phyloP scores from a whole-genome alignment of 2,329 filamentous ascomycete species.

The Diplodia mutila region DNA sequence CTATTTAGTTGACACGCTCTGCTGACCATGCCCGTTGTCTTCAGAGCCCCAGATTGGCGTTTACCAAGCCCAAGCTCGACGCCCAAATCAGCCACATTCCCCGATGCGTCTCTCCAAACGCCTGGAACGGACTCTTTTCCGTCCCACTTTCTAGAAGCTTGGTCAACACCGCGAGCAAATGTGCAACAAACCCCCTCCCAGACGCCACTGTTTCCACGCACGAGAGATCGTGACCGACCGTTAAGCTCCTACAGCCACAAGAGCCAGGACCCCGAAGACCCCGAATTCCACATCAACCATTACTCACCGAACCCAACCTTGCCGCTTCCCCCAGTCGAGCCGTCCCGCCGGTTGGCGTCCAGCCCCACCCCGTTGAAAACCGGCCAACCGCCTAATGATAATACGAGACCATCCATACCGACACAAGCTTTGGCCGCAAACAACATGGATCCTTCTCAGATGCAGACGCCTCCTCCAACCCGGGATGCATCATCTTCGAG shows the following conservation, averaged over 20 bases:
- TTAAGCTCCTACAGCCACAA: conserved; percentile 42
- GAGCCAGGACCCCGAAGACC: conserved; percentile 43
- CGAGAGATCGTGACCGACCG: conserved; percentile 41
- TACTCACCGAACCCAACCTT: conserved; percentile 59
- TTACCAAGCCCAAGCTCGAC: conserved; percentile 56
- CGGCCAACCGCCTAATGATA: background rate
- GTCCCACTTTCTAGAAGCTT: conserved; percentile 55
- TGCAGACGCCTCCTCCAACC: conserved; percentile 66
- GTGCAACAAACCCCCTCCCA: conserved; percentile 47
- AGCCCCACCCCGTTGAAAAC: conserved; percentile 54
- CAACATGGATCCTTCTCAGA: conserved; percentile 50
- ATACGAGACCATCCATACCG: background rate
- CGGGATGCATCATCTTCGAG: conserved; percentile 58
- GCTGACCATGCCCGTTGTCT: conserved; percentile 15
- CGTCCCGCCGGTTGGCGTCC: conserved; percentile 61
- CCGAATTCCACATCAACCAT: conserved; percentile 64
- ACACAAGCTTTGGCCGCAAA: background rate
- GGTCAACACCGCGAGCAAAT: conserved; percentile 50
- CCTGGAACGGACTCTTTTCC: conserved; percentile 49
- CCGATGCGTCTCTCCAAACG: conserved; percentile 48
- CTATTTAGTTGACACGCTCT: conserved; percentile 2
- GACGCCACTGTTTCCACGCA: conserved; percentile 45
- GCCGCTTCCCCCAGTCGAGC: conserved; percentile 63
- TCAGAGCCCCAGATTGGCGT: conserved; percentile 52
- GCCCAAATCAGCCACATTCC: conserved; percentile 49